Conservation (phyloP, 768 basidiomycete genomes). For the Chalciporus sphaerocephalus region DNA sequence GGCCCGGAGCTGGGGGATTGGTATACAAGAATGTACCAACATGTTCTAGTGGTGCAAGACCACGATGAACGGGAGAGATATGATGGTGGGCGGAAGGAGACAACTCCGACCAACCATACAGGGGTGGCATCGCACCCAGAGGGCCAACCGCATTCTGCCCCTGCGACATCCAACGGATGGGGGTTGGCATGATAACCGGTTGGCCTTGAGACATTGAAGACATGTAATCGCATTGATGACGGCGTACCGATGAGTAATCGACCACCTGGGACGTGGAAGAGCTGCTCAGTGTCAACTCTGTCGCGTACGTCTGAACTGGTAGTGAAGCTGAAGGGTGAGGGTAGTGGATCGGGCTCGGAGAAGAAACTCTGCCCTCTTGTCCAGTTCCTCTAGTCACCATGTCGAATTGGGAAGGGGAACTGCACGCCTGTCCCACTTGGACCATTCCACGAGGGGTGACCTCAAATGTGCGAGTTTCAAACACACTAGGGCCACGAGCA, state of each 20-base stretch:
- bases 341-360: slow-evolving; percentile 10
- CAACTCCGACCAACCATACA: not conserved
- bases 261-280: not conserved
- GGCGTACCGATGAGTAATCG: not conserved
- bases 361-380: slow-evolving; percentile 10
- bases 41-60: not conserved
- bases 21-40: slow-evolving; percentile 1
- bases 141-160: slow-evolving; percentile 1
- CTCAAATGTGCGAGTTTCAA: slow-evolving; percentile 19
- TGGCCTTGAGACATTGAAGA: not conserved
- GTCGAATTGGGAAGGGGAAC: slow-evolving; percentile 24
- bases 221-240: not conserved
- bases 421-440: slow-evolving; percentile 17
- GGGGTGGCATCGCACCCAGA: not conserved
- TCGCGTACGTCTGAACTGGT: slow-evolving; percentile 3
- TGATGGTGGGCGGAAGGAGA: not conserved
- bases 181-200: no score
- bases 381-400: slow-evolving; percentile 20
- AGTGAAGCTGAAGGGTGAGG: slow-evolving; percentile 10
- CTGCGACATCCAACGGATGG: not conserved
- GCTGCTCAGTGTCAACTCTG: not conserved
- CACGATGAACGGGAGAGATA: not conserved
- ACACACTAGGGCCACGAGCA: slow-evolving; percentile 26
- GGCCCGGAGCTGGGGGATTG: not conserved
- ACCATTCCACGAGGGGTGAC: slow-evolving; percentile 13